These are phyloP conservation scores for Globisporangium carolinianum DNA, from an alignment of 352 stramenopile genomes.

Conservation along the genomic window DNA sequence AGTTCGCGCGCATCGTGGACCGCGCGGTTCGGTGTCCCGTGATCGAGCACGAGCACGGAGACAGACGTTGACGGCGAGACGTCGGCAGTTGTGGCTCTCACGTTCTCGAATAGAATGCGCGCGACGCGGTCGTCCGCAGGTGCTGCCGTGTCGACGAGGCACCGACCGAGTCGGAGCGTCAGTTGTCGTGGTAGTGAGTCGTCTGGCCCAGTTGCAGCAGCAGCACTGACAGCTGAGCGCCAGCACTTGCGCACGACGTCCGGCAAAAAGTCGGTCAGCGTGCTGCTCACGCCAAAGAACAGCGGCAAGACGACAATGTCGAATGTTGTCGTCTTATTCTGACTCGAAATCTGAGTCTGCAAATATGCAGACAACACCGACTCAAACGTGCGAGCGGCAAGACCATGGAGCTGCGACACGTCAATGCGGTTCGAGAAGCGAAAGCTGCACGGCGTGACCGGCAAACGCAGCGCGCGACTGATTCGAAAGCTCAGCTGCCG, in stretches of 20 bases:
- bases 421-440: conserved; percentile 74
- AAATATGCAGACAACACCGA: conserved; percentile 48
- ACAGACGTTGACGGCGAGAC: conserved; percentile 21
- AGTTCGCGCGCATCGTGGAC: conserved; percentile 64
- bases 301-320: conserved; percentile 62
- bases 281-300: conserved; percentile 75
- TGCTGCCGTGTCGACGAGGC: conserved; percentile 47
- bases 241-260: conserved; percentile 45
- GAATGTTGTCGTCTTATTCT: not conserved
- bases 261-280: conserved; percentile 71
- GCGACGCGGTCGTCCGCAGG: conserved; percentile 50
- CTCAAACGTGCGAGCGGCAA: conserved; percentile 61
- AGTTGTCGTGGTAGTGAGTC: not conserved
- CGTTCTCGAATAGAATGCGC: conserved; percentile 49
- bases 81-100: conserved; percentile 29
- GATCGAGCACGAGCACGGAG: conserved; percentile 68
- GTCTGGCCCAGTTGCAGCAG: too few species aligned
- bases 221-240: conserved; percentile 11
- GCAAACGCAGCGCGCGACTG: conserved; percentile 39
- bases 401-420: conserved; percentile 41
- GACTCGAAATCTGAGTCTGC: not conserved
- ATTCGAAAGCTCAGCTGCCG: conserved; percentile 66
- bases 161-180: conserved; percentile 34
- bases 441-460: conserved; percentile 71
- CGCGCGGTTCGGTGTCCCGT: conserved; percentile 58